Conservation (phyloP, 768 basidiomycete species). For the Russula emetica region DNA sequence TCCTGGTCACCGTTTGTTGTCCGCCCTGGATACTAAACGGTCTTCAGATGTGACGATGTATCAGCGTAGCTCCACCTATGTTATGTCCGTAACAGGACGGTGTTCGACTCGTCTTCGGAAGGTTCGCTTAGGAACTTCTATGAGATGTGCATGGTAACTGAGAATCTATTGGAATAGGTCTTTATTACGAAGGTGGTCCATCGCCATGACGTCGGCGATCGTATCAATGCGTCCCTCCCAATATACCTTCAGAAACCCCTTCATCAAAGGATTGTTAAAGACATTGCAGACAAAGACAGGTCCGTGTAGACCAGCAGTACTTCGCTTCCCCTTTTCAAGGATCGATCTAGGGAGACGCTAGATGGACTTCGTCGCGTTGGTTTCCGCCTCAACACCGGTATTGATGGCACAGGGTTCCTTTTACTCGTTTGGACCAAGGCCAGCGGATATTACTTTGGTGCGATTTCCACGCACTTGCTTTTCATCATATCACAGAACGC, state of each 20-base stretch:
- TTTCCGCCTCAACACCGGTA: slow-evolving; percentile 50
- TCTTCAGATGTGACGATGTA: slow-evolving; percentile 29
- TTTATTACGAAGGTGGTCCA: slow-evolving; percentile 24
- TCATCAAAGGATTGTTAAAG: slow-evolving; percentile 38
- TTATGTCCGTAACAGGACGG: slow-evolving; percentile 35
- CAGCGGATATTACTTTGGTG: slow-evolving; percentile 67
- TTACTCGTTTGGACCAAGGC: slow-evolving; percentile 43
- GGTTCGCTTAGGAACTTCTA: slow-evolving; percentile 1
- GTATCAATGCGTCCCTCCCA: slow-evolving; percentile 44
- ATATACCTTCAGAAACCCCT: slow-evolving; percentile 28
- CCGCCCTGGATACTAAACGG: background rate
- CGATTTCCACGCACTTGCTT: slow-evolving; percentile 12
- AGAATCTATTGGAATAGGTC: slow-evolving; percentile 4
- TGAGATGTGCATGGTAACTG: background rate
- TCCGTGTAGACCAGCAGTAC: background rate
- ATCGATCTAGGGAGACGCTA: slow-evolving; percentile 41
- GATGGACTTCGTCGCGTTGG: slow-evolving; percentile 53
- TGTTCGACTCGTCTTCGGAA: slow-evolving; percentile 18
- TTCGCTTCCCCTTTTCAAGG: background rate
- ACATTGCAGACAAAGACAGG: slow-evolving; percentile 56
- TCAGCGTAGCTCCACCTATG: slow-evolving; percentile 39
- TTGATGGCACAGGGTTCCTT: slow-evolving; percentile 47
- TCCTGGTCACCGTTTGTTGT: background rate
- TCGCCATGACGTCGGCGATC: slow-evolving; percentile 51
- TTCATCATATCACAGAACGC: background rate